Percentiles rank a stretch among this genome's conserved stretches.
Conservation (phyloP, 1,284 basidiomycete species). For the Dichomitus squalens region DNA sequence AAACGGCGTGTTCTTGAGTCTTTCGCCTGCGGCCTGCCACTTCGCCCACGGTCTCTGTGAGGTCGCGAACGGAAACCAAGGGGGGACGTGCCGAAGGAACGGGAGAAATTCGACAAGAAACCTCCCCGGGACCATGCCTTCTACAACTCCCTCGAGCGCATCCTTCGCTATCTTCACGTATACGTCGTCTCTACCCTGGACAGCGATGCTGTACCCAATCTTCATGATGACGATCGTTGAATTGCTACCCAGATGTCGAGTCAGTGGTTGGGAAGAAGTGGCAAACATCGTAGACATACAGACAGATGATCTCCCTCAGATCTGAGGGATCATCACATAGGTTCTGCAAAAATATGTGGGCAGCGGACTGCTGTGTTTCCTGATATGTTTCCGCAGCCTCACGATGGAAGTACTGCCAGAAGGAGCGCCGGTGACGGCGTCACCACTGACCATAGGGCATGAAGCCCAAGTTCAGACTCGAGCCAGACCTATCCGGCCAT, state of each 20-base stretch:
- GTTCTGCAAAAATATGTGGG: background rate
- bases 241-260: slow-evolving; percentile 1
- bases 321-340: background rate
- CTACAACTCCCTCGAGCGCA: background rate
- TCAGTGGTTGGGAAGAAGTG: too few species aligned
- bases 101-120: slow-evolving; percentile 19
- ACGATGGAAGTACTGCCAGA: slow-evolving; percentile 3
- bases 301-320: background rate
- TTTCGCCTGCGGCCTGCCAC: slow-evolving; percentile 1
- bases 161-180: slow-evolving; percentile 1
- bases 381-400: background rate
- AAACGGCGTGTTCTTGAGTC: slow-evolving; percentile 8
- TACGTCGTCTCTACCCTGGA: slow-evolving; percentile 4
- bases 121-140: slow-evolving; percentile 2
- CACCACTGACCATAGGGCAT: slow-evolving; percentile 10
- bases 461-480: background rate
- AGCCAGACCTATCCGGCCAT: background rate
- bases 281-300: background rate
- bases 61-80: slow-evolving; percentile 18
- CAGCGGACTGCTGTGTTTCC: background rate
- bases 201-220: slow-evolving; percentile 16
- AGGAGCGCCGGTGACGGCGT: slow-evolving; percentile 1
- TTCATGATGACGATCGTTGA: slow-evolving; percentile 11
- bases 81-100: slow-evolving; percentile 13
- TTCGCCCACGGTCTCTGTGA: slow-evolving; percentile 8